Evolutionary conservation across 1,139 yeast species (phyloP), one percentile per base, ranked within the genome.

Genomic region (Candida dubliniensis): DNA sequence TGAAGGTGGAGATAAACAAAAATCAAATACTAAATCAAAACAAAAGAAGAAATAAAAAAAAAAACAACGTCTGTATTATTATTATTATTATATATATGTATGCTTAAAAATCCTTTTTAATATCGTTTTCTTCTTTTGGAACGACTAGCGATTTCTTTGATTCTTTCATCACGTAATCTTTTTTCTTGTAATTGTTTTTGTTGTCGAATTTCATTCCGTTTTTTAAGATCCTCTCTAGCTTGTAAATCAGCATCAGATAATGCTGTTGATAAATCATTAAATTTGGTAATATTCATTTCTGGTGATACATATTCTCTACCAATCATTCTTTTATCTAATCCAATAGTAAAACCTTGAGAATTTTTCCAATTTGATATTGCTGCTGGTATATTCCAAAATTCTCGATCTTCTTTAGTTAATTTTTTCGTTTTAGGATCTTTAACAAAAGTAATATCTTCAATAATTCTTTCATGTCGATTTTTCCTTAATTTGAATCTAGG

Each of bases 331-430:
- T 87, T 86, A 45, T 90, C 96, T 37, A 93, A 64, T 0, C 87
- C 82, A 40, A 91, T 84, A 1, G 96, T 82, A 60, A 84, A 90
- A 3, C 99, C 98, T 53, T 87, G 86, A 24, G 93, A 89, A 61
- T 93, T 93, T 63, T 91, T 91, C 99, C 99, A 93, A 61, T 89
- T 90, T 1, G 98, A 91, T 1, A 93, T 79, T 1, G 96, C 90
- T 0, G 96, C 84, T 0, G 99, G 98, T 26, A 93, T 89, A 41
- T 77, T 76, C 98, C 98, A 93, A 48, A 81, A 78, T 31, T 79
- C 82, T 48, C 83, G 84, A 47, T 90, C 96, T 54, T 85, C 89
- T 34, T 82, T 81, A 0, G 93, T 79, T n/a, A 86, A 61, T 53
- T 76, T 81, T 4, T 55, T 51, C 2, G 55, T 52, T 34, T 53